Evolutionary conservation across 495 filamentous ascomycete species (phyloP).

Genomic region (Hypomontagnella submonticulosa): DNA sequence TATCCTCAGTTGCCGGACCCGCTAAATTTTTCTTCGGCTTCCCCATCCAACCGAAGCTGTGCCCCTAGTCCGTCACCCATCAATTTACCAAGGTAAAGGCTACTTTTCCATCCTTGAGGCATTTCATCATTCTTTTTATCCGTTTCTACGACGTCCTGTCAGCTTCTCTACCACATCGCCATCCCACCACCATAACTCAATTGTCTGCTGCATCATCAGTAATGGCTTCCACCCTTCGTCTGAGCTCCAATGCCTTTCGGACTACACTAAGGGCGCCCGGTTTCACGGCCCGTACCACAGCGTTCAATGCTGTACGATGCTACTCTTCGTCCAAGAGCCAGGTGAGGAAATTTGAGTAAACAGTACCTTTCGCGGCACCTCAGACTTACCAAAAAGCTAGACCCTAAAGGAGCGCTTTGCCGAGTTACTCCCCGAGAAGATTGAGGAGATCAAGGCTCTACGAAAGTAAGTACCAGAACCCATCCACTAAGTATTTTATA

Average conservation of each 20-base stretch:
- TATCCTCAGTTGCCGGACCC: constrained; percentile 32
- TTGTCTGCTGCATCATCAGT: constrained; percentile 50
- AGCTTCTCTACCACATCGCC: constrained; percentile 41
- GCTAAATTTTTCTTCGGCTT: constrained; percentile 41
- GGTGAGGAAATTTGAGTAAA: constrained; percentile 62
- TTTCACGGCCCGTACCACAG: constrained; percentile 70
- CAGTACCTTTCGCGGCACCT: constrained; percentile 28
- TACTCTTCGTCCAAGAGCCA: constrained; percentile 88
- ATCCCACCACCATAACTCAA: constrained; percentile 43
- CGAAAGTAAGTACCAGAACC: constrained; percentile 74
- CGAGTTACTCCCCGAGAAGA: constrained; percentile 91
- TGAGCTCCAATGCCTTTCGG: constrained; percentile 79
- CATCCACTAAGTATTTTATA: constrained; percentile 1
- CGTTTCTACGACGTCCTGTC: constrained; percentile 40
- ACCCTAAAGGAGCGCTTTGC: constrained; percentile 98
- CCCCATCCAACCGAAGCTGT: constrained; percentile 41
- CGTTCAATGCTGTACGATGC: constrained; percentile 84
- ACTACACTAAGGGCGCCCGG: constrained; percentile 71
- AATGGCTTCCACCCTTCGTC: constrained; percentile 84
- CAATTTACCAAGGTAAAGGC: constrained; percentile 41
- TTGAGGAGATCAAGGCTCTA: constrained; percentile 99
- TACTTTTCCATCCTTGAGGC: constrained; percentile 39
- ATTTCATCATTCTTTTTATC: constrained; percentile 51
- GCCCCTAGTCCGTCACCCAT: constrained; percentile 39
- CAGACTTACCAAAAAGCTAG: constrained; percentile 61